A percentile compares a stretch with the other conserved stretches of the same genome.
These are phyloP conservation scores for Spatholobus suberectus DNA, from an alignment of 306 rosid species.

Conservation along the genomic window DNA sequence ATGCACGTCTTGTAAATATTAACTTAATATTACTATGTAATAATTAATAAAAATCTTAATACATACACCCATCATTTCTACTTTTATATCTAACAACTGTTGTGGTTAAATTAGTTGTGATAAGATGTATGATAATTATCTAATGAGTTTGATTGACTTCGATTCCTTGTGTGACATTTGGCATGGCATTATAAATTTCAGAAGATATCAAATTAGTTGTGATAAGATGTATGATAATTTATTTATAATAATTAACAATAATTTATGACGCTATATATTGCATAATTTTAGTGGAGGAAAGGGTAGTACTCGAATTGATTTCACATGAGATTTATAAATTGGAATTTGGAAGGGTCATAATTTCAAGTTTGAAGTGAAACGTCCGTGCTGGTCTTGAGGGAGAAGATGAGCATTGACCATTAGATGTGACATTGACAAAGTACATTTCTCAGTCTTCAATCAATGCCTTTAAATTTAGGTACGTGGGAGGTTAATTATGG, in stretches of 20 bases:
- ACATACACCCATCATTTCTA: not conserved
- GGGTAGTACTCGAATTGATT: not conserved
- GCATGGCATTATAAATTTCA: not conserved
- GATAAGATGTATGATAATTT: not conserved
- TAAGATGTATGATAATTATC: not conserved
- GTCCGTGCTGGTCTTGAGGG: constrained; percentile 1
- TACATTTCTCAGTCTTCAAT: not conserved
- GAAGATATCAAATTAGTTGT: not conserved
- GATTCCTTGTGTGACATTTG: not conserved
- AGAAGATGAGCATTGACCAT: constrained; percentile 40
- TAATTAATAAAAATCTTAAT: not conserved
- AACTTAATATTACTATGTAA: no score
- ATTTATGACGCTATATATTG: no score
- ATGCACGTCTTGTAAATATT: no score
- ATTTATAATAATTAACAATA: not conserved
- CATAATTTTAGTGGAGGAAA: no score
- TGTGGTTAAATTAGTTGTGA: not conserved
- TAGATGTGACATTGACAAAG: constrained; percentile 31
- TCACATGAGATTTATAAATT: not conserved
- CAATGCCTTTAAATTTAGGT: constrained; percentile 21
- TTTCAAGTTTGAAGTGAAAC: not conserved
- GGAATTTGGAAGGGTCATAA: not conserved
- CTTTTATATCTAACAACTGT: not conserved
- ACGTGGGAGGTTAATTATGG: not conserved
- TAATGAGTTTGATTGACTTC: not conserved